Evolutionary conservation across 2,329 filamentous ascomycete genomes (phyloP), one percentile per base, ranked within the genome.

Genomic region (Fusarium sp.): DNA sequence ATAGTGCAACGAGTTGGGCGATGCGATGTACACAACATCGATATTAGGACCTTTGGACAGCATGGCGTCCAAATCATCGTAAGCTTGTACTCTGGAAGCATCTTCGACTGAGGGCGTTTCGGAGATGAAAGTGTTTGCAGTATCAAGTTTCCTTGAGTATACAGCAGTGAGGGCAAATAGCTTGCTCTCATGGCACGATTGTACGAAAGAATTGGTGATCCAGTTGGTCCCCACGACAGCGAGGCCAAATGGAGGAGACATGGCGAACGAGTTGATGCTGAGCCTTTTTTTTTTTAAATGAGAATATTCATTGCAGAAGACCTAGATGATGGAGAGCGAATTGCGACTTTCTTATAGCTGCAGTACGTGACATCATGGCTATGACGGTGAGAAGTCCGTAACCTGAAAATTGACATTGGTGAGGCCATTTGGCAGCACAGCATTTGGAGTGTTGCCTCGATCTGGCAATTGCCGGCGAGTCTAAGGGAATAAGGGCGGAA

Each of bases 191-290:
- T 74, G 72, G 30, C 47, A 59, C 31, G 72, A 74, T 12, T 74
- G 72, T 3, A 73, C 66, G n/a, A 74, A 74, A 2, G 72, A 74
- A 22, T 64, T 70, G 20, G 72, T 74, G 24, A 74, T 74, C 72
- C 72, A 74, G 45, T 74, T 74, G 13, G 72, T 74, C 20, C 72
- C 72, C 20, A 74, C 42, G 15, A 74, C 58, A 51, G 72, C 72
- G 28, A 74, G 72, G 1, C 72, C 65, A 18, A 74, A 38, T n/a
- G 68, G 59, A n/a, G 36, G 6, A n/a, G 72, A 45, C 72, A 74
- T 74, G 15, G 22, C 54, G 44, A n/a, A 7, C 16, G 11, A 13
- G 26, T n/a, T 31, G 7, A 8, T 4, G 16, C 18, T 18, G 22
- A 4, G 16, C n/a, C n/a, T n/a, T n/a, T 3, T 14, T 16, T 11